These are phyloP conservation scores for Aureobasidium sp. DNA, from an alignment of 2,329 filamentous ascomycete genomes.

Conservation along the genomic window DNA sequence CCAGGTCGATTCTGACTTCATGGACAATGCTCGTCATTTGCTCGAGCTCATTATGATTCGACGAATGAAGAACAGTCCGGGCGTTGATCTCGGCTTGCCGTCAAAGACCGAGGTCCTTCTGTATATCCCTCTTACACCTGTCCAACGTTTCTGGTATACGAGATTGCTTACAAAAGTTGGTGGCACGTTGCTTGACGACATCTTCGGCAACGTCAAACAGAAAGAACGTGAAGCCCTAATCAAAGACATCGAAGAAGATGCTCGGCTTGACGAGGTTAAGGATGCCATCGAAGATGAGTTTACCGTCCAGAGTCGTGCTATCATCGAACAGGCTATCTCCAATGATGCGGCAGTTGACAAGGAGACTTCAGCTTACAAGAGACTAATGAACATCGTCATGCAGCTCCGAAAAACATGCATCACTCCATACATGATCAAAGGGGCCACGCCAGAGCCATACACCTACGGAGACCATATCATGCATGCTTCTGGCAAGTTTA, in stretches of 20 bases:
- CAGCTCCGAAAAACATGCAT: constrained; percentile 51
- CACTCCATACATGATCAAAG: constrained; percentile 47
- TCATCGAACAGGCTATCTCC: constrained; percentile 34
- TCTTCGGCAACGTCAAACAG: constrained; percentile 43
- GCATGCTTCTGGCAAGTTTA: constrained; percentile 49
- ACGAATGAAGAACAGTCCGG: constrained; percentile 50
- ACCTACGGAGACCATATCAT: constrained; percentile 42
- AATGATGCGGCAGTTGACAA: constrained; percentile 27
- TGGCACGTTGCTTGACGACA: constrained; percentile 44
- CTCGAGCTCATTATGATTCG: constrained; percentile 54
- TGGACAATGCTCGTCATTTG: constrained; percentile 46
- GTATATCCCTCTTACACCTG: constrained; percentile 51
- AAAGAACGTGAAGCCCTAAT: constrained; percentile 38
- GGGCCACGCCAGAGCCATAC: constrained; percentile 42
- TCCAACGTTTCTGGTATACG: constrained; percentile 54
- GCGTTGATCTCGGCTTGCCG: constrained; percentile 49
- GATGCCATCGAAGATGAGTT: constrained; percentile 29
- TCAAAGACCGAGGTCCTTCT: constrained; percentile 52
- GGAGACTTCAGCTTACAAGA: constrained; percentile 27
- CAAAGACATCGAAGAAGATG: constrained; percentile 33
- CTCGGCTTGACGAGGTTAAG: constrained; percentile 23
- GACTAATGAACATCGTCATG: constrained; percentile 50
- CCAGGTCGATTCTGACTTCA: constrained; percentile 46
- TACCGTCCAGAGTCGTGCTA: constrained; percentile 43
- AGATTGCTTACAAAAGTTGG: constrained; percentile 50